Conservation (phyloP, 108 stramenopile genomes). For the Skeletonema tropicum region DNA sequence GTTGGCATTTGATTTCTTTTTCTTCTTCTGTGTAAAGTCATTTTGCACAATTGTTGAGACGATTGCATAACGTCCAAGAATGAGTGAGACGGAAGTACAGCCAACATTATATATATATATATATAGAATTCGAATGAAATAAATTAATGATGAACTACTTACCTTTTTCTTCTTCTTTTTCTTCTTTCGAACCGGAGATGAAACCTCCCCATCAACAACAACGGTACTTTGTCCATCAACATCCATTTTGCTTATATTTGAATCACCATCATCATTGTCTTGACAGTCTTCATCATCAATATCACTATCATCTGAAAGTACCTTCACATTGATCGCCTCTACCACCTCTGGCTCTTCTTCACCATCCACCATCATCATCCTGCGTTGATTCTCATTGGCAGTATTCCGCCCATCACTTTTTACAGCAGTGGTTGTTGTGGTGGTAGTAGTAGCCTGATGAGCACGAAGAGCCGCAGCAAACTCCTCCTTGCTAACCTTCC, state of each 20-base stretch:
- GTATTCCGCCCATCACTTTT: background rate
- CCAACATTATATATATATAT: too few relatives aligned
- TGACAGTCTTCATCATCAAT: background rate
- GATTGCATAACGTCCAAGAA: too few relatives aligned
- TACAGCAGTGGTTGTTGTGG: background rate
- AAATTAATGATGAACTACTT: conserved; percentile 33
- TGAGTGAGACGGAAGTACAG: too few relatives aligned
- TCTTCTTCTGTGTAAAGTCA: conserved; percentile 18
- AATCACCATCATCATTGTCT: conserved; percentile 17
- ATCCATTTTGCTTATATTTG: background rate
- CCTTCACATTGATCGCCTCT: background rate
- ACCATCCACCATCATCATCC: background rate
- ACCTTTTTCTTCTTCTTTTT: conserved; percentile 59
- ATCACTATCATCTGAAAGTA: background rate
- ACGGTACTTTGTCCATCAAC: background rate
- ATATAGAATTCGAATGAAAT: too few relatives aligned
- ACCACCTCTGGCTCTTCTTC: background rate
- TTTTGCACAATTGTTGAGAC: background rate
- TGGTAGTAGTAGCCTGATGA: background rate
- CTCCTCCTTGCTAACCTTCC: background rate
- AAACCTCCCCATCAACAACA: background rate
- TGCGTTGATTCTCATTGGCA: too few relatives aligned
- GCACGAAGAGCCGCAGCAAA: background rate
- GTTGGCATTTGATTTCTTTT: conserved; percentile 53
- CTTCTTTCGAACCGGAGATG: conserved; percentile 11